phyloP scores from a whole-genome alignment of 2,329 filamentous ascomycete genomes.

The Trichoderma citrinoviride region DNA sequence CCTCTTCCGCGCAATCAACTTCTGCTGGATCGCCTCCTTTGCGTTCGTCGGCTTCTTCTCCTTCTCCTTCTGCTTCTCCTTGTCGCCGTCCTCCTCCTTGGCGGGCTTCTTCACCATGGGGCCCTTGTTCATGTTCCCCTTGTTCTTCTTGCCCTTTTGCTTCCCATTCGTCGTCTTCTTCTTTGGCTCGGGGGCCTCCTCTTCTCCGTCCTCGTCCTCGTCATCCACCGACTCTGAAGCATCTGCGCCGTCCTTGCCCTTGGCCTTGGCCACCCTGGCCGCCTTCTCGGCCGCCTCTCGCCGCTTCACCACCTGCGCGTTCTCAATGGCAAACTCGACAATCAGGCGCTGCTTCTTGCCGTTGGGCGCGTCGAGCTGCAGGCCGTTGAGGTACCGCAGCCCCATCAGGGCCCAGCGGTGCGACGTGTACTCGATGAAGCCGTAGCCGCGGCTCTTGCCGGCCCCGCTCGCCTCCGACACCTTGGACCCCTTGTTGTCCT shows the following conservation, averaged over 20 bases:
- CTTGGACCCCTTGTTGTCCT: conserved; percentile 81
- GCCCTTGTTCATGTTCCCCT: conserved; percentile 16
- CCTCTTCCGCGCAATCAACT: conserved; percentile 82
- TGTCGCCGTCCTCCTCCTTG: conserved; percentile 26
- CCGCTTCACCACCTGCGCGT: conserved; percentile 88
- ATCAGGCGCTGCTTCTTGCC: conserved; percentile 88
- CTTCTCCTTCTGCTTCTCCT: conserved; percentile 29
- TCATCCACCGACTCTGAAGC: background rate
- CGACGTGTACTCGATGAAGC: conserved; percentile 94
- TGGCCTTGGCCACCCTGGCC: conserved; percentile 33
- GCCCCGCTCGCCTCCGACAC: conserved; percentile 72
- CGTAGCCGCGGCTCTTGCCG: conserved; percentile 86
- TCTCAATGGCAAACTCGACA: conserved; percentile 97
- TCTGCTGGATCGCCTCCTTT: conserved; percentile 54
- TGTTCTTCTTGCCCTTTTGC: conserved; percentile 10
- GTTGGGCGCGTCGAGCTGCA: conserved; percentile 54
- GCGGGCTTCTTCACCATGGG: conserved; percentile 29
- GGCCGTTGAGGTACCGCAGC: conserved; percentile 87
- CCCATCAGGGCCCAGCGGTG: conserved; percentile 96
- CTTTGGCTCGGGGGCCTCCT: conserved; percentile 32
- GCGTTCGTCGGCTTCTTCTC: conserved; percentile 37
- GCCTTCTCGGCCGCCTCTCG: conserved; percentile 47
- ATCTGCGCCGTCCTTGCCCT: conserved; percentile 6
- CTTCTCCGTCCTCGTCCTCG: conserved; percentile 21
- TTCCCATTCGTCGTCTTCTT: conserved; percentile 16